Evolutionary conservation across 1,139 yeast genomes (phyloP).

Genomic region (Blastobotrys persicus): DNA sequence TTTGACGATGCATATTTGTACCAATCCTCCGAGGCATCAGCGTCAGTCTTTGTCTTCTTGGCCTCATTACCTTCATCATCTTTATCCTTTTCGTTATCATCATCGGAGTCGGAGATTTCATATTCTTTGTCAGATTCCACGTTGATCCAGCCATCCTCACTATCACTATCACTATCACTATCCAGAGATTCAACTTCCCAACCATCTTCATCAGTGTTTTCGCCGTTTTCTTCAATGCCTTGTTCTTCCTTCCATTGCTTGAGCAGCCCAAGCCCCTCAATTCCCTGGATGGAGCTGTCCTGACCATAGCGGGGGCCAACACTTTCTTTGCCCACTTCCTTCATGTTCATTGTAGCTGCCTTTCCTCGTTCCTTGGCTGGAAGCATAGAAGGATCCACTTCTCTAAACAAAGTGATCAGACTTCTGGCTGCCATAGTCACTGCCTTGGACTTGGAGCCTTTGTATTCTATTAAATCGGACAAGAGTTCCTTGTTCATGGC

Average conservation of each 20-base stretch:
- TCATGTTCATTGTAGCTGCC: conserved; percentile 75
- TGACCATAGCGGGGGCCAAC: conserved; percentile 56
- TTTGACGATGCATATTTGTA: conserved; percentile 56
- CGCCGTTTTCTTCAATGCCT: conserved; percentile 46
- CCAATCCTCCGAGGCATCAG: conserved; percentile 36
- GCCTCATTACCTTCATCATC: conserved; percentile 30
- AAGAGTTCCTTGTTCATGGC: conserved; percentile 84
- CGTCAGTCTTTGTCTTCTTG: conserved; percentile 28
- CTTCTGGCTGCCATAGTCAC: conserved; percentile 94
- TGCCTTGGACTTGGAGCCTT: conserved; percentile 88
- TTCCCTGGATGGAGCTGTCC: conserved; percentile 45
- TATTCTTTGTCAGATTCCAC: conserved; percentile 57
- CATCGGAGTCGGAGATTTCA: conserved; percentile 41
- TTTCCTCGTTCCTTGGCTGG: conserved; percentile 89
- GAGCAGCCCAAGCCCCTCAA: conserved; percentile 87
- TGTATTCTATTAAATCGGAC: conserved; percentile 86
- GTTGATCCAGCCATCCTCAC: conserved; percentile 52
- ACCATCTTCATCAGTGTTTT: conserved; percentile 37
- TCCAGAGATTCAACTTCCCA: conserved; percentile 49
- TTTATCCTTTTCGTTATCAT: conserved; percentile 32
- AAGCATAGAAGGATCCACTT: conserved; percentile 95
- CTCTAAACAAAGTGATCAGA: conserved; percentile 82
- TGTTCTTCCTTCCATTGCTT: conserved; percentile 84
- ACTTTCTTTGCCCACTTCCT: conserved; percentile 32
- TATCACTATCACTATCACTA: conserved; percentile 52